Conservation (phyloP, 148 eudicot genomes). For the Heliosperma pusillum region DNA sequence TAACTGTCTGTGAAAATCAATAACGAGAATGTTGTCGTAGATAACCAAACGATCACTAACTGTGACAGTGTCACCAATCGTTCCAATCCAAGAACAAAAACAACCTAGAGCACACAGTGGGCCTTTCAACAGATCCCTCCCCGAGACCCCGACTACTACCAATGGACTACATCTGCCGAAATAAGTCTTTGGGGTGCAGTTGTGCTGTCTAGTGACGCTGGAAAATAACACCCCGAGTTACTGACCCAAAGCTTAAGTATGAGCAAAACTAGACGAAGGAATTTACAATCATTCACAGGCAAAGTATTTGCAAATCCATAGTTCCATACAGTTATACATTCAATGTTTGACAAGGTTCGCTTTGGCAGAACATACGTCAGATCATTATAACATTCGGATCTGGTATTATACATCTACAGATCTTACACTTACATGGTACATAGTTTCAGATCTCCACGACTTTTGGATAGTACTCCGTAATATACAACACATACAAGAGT, state of each 20-base stretch:
- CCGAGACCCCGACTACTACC: no score
- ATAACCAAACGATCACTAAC: background rate
- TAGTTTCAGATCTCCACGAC: background rate
- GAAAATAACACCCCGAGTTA: no score
- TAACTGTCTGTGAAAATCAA: no score
- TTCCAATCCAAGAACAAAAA: background rate
- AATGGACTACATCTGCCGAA: no score
- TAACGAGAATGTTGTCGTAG: no score
- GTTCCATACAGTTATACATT: background rate
- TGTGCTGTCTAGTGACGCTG: no score
- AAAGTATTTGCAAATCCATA: background rate
- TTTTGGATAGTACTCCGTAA: background rate
- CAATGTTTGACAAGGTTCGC: background rate
- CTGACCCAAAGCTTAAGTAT: background rate
- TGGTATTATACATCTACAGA: conserved; percentile 5
- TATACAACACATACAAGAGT: conserved; percentile 19
- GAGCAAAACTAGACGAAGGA: background rate
- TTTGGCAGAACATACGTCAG: conserved; percentile 10
- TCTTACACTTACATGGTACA: background rate
- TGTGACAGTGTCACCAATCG: background rate
- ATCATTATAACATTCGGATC: conserved; percentile 10
- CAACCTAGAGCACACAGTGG: no score
- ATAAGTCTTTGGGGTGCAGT: no score
- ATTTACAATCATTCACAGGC: background rate
- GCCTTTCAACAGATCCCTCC: no score